Base-by-base conservation (phyloP, 805 yeast species). In the Ogataea angusta region DNA sequence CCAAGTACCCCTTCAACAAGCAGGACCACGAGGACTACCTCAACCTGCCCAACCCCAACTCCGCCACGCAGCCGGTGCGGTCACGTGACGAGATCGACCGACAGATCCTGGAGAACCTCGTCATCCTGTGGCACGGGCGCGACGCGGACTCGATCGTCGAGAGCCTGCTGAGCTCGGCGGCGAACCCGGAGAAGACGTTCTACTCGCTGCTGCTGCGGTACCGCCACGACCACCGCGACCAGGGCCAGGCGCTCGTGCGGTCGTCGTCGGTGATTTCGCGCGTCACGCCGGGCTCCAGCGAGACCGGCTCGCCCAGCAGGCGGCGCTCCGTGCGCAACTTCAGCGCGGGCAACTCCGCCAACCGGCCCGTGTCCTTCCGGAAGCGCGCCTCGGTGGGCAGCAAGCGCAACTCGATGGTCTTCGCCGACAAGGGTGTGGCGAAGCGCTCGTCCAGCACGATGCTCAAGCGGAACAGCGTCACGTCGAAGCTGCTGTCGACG, bases 401-500 rank as follows among this genome's bases (percentile, higher is more conserved):
- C 38, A 56, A 60, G 39, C 62, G 75, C 41, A 48, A 40, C 35
- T 56, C 61, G 12, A 35, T 51, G 43, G 26, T 51, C n/a, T 33
- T 45, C n/a, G 38, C 47, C 3, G 48, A 43, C 16, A 35, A 29
- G 29, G 53, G 46, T 14, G 34, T 46, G 8, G 43, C 53, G 16
- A 47, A 43, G 27, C 53, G 54, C 36, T 40, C 45, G 17, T 51
- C 54, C 10, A 41, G 40, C 24, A 36, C 54, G 2, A 64, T 54
- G 26, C 64, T 68, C 45, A 76, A 82, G 55, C 73, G 90, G 52
- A 82, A 82, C 46, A 82, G 90, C 1, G 78, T 84, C 31, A 83
- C 91, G 0, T 69, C 86, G 30, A 83, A 80, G 54, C 60, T 84
- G 46, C 72, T 84, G 44, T 75, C 88, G 1, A 79, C 88, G 0